Base-by-base conservation (phyloP, 768 basidiomycete genomes). In the Pulveroboletus sp. region DNA sequence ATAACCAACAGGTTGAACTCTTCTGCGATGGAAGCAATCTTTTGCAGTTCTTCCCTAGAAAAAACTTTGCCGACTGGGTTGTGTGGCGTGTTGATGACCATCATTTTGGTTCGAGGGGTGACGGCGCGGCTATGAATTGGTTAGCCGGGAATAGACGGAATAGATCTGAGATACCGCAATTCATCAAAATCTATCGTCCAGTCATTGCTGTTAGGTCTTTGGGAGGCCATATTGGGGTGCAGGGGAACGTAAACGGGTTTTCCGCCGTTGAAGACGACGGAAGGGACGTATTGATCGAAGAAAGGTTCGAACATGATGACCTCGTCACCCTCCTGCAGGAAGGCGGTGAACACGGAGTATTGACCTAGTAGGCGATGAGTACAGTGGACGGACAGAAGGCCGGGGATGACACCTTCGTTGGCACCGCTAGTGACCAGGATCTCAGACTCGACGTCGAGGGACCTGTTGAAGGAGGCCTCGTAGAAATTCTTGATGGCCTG, bases 11-110 rank as follows among this genome's bases (percentile, higher is more conserved):
- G 77, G 65, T 99, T 93, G 69, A 87, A 86, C 70, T 97, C 91
- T 63, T 91, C 82, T 4, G 94, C 93, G 21, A 99, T 69, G 45
- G 76, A 80, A 28, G 94, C 94, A 49, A 99, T 92, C 46, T 78
- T 73, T 56, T 89, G 83, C 3, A 99, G 78, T 67, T 99, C 96
- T 42, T 77, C 63, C 49, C 77, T 78, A 6, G 84, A 87, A 67
- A 96, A 98, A 32, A 97, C 92, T 69, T 99, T 99, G 42, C 96
- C 96, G n/a, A 97, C 80, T 21, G 96, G 96, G 68, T 98, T 98
- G 70, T 97, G 94, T 6, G 94, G 93, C 2, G 95, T 97, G 69
- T 96, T 97, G 58, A 96, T 75, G 57, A 96, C 89, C 55, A 98
- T 91, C 69, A 93, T 89, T 69, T 98, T 99, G 7, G 93, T 86